Evolutionary conservation across 805 yeast species (phyloP).

Genomic region (Jamesozyma spencerorum): DNA sequence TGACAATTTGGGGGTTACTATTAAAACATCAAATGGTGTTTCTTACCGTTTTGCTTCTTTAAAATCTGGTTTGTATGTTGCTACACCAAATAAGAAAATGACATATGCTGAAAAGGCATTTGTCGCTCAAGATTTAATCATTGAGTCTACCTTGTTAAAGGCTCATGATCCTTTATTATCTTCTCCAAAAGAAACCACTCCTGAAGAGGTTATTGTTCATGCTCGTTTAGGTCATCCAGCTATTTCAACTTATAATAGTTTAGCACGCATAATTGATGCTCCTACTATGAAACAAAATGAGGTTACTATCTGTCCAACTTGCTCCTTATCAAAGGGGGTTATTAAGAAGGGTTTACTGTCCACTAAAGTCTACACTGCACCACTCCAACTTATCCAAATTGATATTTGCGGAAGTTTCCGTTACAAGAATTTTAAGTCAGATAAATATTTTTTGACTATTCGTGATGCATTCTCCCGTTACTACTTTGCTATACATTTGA

Average conservation of each 20-base stretch:
- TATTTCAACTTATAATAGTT: neutral
- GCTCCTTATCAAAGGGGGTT: slow-evolving; percentile 1
- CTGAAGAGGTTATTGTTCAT: neutral
- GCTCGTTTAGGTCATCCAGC: slow-evolving; percentile 3
- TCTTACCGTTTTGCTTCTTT: slow-evolving; percentile 25
- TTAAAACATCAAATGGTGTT: neutral
- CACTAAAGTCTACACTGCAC: slow-evolving; percentile 1
- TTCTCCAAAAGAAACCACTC: neutral
- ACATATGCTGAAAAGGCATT: neutral
- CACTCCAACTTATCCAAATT: slow-evolving; percentile 5
- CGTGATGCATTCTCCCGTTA: slow-evolving; percentile 7
- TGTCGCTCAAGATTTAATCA: neutral
- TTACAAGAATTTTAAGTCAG: neutral
- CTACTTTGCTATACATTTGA: slow-evolving; percentile 4
- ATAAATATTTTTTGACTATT: slow-evolving; percentile 5
- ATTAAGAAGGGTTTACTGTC: slow-evolving; percentile 8
- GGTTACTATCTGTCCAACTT: slow-evolving; percentile 1
- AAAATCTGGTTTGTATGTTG: slow-evolving; percentile 7
- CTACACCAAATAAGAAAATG: neutral
- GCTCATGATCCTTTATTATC: neutral
- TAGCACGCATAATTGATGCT: neutral
- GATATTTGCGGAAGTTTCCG: slow-evolving; percentile 5
- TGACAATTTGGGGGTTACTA: neutral
- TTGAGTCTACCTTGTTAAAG: neutral
- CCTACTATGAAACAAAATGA: neutral